Conservation (phyloP, 2,329 filamentous ascomycete genomes). For the Nannizziopsis arthrosporioides region DNA sequence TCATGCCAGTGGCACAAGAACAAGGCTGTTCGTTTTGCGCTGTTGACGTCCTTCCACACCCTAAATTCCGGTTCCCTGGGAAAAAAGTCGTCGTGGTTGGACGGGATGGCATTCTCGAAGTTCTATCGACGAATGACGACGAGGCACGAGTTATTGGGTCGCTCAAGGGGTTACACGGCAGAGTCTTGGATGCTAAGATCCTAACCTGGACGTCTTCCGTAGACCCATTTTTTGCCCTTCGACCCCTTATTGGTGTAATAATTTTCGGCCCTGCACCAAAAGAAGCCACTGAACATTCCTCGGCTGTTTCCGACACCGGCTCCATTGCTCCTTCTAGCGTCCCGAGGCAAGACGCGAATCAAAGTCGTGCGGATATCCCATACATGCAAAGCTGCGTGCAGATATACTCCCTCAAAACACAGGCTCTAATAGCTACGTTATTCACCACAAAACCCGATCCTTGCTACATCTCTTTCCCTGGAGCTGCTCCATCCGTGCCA, state of each 20-base stretch:
- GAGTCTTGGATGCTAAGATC: conserved; percentile 71
- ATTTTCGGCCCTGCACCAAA: conserved; percentile 57
- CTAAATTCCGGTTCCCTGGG: conserved; percentile 30
- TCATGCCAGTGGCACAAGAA: conserved; percentile 2
- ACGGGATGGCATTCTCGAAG: conserved; percentile 66
- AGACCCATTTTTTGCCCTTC: conserved; percentile 43
- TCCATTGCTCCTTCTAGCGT: conserved; percentile 23
- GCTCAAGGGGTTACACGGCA: conserved; percentile 65
- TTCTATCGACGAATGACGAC: conserved; percentile 61
- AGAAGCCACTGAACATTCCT: conserved; percentile 29
- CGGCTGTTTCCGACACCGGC: conserved; percentile 26
- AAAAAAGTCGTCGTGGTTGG: conserved; percentile 64
- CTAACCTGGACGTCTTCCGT: conserved; percentile 53
- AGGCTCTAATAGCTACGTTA: conserved; percentile 58
- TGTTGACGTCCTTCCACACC: conserved; percentile 56
- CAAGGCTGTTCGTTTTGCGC: conserved; percentile 63
- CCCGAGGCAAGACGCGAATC: conserved; percentile 19
- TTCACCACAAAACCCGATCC: conserved; percentile 56
- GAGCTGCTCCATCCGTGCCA: conserved; percentile 55
- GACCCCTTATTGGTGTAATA: conserved; percentile 67
- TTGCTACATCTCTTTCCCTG: conserved; percentile 47
- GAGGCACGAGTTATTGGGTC: conserved; percentile 58
- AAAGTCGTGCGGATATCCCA: conserved; percentile 21
- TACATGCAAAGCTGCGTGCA: conserved; percentile 78
- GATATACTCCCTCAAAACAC: conserved; percentile 72